Percentiles rank a stretch among this genome's conserved stretches.
Conservation (phyloP, 2,329 filamentous ascomycete species). For the Colletotrichum siamense region DNA sequence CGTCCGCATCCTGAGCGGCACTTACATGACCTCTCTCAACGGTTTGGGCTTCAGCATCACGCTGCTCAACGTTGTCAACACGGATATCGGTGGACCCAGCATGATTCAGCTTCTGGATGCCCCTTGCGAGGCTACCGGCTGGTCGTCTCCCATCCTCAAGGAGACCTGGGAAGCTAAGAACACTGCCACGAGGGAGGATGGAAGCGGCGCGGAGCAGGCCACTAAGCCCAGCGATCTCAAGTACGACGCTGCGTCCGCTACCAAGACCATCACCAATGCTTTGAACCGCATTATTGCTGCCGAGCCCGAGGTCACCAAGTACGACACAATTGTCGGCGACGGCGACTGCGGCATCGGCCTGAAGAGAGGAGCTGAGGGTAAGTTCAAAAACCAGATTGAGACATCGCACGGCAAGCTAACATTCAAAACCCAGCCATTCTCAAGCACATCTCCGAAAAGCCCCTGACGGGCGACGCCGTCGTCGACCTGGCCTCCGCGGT, state of each 20-base stretch:
- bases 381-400: conserved; percentile 22
- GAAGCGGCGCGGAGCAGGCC: conserved; percentile 33
- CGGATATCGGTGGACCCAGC: conserved; percentile 62
- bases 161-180: conserved; percentile 68
- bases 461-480: conserved; percentile 57
- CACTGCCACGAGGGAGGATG: conserved; percentile 48
- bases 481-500: conserved; percentile 59
- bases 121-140: conserved; percentile 72
- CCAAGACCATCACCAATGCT: conserved; percentile 58
- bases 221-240: conserved; percentile 52
- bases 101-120: conserved; percentile 75
- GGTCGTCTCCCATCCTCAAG: conserved; percentile 68
- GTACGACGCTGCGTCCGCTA: conserved; percentile 57
- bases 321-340: conserved; percentile 85
- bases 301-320: conserved; percentile 75
- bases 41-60: conserved; percentile 78
- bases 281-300: conserved; percentile 67
- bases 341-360: conserved; percentile 89
- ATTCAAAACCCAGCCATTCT: conserved; percentile 50
- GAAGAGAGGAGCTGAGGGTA: conserved; percentile 83
- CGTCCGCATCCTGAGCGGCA: conserved; percentile 69
- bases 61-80: conserved; percentile 67
- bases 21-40: conserved; percentile 81
- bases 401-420: conserved; percentile 18
- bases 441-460: conserved; percentile 49